Evolutionary conservation across 2,329 filamentous ascomycete species (phyloP).

Genomic region (Phialophora chinensis): DNA sequence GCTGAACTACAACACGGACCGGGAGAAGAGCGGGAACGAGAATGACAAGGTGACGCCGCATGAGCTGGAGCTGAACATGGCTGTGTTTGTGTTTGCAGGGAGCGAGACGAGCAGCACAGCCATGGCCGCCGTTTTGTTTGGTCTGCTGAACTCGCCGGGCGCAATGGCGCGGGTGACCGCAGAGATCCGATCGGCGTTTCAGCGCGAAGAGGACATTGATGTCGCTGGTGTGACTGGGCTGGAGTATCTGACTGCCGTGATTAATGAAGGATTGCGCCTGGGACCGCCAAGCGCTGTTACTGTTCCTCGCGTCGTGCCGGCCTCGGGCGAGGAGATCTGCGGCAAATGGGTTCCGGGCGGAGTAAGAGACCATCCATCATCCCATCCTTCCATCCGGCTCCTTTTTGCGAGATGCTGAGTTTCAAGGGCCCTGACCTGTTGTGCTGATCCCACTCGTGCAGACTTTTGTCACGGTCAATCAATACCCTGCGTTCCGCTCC

Average conservation of each 20-base stretch:
- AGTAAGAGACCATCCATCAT: slow-evolving; percentile 1
- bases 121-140: slow-evolving; percentile 50
- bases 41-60: slow-evolving; percentile 64
- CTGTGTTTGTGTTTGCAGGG: slow-evolving; percentile 48
- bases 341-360: slow-evolving; percentile 39
- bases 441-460: slow-evolving; percentile 40
- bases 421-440: slow-evolving; percentile 1
- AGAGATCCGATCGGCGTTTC: slow-evolving; percentile 48
- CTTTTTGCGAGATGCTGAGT: slow-evolving; percentile 36
- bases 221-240: slow-evolving; percentile 24
- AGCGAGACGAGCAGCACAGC: slow-evolving; percentile 55
- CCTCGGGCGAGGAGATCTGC: slow-evolving; percentile 42
- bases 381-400: slow-evolving; percentile 13
- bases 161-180: slow-evolving; percentile 43
- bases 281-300: slow-evolving; percentile 25
- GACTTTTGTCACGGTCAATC: slow-evolving; percentile 24
- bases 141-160: slow-evolving; percentile 46
- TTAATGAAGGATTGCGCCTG: slow-evolving; percentile 30
- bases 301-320: slow-evolving; percentile 44
- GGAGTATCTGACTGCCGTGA: slow-evolving; percentile 32
- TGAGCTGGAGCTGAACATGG: slow-evolving; percentile 60
- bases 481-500: slow-evolving; percentile 21
- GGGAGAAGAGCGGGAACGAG: slow-evolving; percentile 11
- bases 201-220: slow-evolving; percentile 47
- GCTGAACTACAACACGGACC: slow-evolving; percentile 20